Conservation (phyloP, 805 yeast species). For the Maudiozyma bulderi region DNA sequence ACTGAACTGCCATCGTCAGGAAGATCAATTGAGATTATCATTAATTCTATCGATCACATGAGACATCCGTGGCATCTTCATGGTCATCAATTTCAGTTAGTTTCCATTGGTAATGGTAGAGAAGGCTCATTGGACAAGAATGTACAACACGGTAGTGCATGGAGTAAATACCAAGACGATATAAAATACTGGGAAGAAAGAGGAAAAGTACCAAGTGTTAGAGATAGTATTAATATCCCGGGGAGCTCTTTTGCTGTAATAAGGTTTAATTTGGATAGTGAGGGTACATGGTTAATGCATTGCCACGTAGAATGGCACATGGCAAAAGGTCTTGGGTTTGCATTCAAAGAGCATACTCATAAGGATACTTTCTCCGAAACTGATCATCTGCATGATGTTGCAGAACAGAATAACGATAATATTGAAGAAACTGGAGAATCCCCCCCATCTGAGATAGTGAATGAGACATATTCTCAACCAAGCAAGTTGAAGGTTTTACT, state of each 20-base stretch:
- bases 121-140: constrained; percentile 30
- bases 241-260: constrained; percentile 48
- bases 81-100: constrained; percentile 48
- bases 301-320: constrained; percentile 71
- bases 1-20: constrained; percentile 23
- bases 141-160: constrained; percentile 34
- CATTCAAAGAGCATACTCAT: constrained; percentile 23
- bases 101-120: constrained; percentile 38
- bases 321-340: constrained; percentile 50
- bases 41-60: constrained; percentile 60
- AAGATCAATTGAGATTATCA: constrained; percentile 48
- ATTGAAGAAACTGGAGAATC: too few relatives aligned
- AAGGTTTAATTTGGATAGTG: constrained; percentile 55
- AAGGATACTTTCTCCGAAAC: not conserved
- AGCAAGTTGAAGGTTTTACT: not conserved
- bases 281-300: constrained; percentile 76
- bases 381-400: not conserved
- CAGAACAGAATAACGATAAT: too few relatives aligned
- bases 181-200: constrained; percentile 16
- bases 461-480: too few relatives aligned
- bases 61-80: constrained; percentile 59
- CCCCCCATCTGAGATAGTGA: too few relatives aligned
- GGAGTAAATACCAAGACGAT: constrained; percentile 22
- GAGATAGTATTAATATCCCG: constrained; percentile 58
- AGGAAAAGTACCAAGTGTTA: constrained; percentile 39